Evolutionary conservation across 2,329 filamentous ascomycete species (phyloP), one percentile per base, ranked within the genome.

Genomic region (Claviceps arundinis): DNA sequence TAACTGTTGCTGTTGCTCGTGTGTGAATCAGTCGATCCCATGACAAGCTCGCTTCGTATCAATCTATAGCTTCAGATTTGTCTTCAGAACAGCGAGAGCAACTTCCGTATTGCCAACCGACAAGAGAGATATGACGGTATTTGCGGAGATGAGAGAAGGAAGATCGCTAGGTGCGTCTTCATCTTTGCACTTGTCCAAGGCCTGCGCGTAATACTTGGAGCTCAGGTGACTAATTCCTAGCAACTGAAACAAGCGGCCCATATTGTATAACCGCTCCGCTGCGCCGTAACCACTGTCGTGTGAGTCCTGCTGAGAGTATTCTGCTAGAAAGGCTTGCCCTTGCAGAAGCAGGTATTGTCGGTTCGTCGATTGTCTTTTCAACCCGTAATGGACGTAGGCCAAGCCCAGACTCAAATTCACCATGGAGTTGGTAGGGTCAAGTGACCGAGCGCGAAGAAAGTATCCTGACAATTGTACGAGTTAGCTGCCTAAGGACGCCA

Each of bases 291-390:
- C 41, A n/a, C 51, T 30, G 3, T 43, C 48, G 17, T 52, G 38
- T 1, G 54, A 53, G 5, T 56, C 24, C 19, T 52, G 53, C 7
- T 64, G 58, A 7, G 61, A 59, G 40, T 70, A 70, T n/a, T 62
- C 59, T 4, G 60, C 80, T 53, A 97, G 69, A 61, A 95, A 96
- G 0, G 83, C 74, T 49, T 96, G 76, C 0, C 89, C 93, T 65
- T 97, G 90, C 57, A 88, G 75, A 43, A 96, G 81, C 42, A 89
- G 80, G 62, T 87, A 91, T 63, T 97, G 91, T 1, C 93, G 76
- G 64, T 97, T 97, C 47, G 91, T 88, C 0, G 85, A 83, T 65
- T 95, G 88, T 2, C 91, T 80, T 66, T 97, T 96, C 62, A 96
- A 77, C 0, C 86, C 84, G 64, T 93, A 86, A 65, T 96, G 88